Conservation (phyloP, 2,329 filamentous ascomycete species). For the Plenodomus tracheiphilus region DNA sequence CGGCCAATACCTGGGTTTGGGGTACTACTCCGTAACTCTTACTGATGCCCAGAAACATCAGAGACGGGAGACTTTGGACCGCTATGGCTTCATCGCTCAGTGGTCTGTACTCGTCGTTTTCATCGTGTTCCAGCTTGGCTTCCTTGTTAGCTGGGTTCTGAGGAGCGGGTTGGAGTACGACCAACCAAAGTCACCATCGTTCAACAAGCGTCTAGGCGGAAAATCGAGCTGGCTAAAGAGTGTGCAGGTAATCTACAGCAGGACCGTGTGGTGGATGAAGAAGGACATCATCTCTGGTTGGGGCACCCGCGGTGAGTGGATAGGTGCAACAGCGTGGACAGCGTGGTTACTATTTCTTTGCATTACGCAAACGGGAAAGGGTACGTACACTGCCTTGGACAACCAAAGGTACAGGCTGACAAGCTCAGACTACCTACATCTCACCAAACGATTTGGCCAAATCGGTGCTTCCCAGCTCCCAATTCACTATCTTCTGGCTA, state of each 20-base stretch:
- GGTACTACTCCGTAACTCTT: conserved; percentile 59
- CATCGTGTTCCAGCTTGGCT: conserved; percentile 47
- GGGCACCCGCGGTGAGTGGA: conserved; percentile 57
- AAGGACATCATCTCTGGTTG: conserved; percentile 49
- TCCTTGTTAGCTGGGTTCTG: conserved; percentile 40
- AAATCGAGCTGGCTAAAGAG: conserved; percentile 28
- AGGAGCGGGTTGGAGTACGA: conserved; percentile 33
- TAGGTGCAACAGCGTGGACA: conserved; percentile 54
- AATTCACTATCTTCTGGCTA: conserved; percentile 60
- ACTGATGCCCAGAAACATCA: conserved; percentile 54
- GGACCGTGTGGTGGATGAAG: conserved; percentile 50
- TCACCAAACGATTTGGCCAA: conserved; percentile 65
- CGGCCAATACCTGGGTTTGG: conserved; percentile 39
- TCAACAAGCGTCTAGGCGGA: conserved; percentile 37
- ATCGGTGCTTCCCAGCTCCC: conserved; percentile 62
- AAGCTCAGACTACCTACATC: conserved; percentile 61
- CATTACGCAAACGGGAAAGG: conserved; percentile 56
- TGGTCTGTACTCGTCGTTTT: conserved; percentile 55
- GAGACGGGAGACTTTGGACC: conserved; percentile 58
- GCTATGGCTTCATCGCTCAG: conserved; percentile 60
- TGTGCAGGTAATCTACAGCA: conserved; percentile 28
- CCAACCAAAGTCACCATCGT: conserved; percentile 48
- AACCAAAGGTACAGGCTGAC: neutral
- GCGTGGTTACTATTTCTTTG: conserved; percentile 57
- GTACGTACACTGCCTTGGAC: conserved; percentile 44